These are phyloP conservation scores for Candida glaebosa DNA, from an alignment of 805 yeast genomes.

Conservation along the genomic window DNA sequence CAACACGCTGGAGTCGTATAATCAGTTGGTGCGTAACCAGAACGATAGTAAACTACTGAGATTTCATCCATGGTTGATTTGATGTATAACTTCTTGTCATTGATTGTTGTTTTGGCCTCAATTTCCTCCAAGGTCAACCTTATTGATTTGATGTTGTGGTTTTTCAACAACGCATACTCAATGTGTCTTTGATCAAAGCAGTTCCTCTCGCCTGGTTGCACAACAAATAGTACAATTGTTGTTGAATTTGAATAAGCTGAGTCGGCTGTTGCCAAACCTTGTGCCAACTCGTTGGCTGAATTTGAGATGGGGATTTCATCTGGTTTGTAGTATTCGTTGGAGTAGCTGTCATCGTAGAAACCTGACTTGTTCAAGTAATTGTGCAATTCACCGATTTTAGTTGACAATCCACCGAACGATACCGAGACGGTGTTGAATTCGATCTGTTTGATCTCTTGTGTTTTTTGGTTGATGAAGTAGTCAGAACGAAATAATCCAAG, in stretches of 20 bases:
- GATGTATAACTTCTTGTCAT: constrained; percentile 48
- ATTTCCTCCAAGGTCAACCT: constrained; percentile 69
- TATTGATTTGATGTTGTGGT: constrained; percentile 55
- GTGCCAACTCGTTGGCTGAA: constrained; percentile 59
- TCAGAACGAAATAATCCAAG: constrained; percentile 89
- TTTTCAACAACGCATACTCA: constrained; percentile 63
- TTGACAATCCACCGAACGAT: constrained; percentile 87
- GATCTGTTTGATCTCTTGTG: constrained; percentile 70
- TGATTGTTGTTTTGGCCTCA: constrained; percentile 37
- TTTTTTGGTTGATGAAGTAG: constrained; percentile 53
- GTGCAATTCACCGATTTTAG: constrained; percentile 78
- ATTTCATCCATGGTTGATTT: constrained; percentile 63
- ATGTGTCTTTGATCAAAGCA: constrained; percentile 87
- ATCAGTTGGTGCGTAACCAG: constrained; percentile 86
- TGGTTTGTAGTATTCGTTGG: constrained; percentile 41
- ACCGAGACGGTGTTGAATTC: constrained; percentile 96
- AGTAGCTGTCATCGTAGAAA: constrained; percentile 44
- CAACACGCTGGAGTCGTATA: constrained; percentile 64
- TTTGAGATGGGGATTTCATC: constrained; percentile 63
- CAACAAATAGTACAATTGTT: constrained; percentile 68
- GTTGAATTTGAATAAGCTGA: constrained; percentile 46
- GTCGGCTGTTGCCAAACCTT: constrained; percentile 68
- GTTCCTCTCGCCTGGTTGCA: constrained; percentile 84
- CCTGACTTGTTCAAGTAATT: constrained; percentile 58
- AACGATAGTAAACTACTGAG: constrained; percentile 84